Conservation (phyloP, 169 alveolate genomes). For the Neospora caninum region DNA sequence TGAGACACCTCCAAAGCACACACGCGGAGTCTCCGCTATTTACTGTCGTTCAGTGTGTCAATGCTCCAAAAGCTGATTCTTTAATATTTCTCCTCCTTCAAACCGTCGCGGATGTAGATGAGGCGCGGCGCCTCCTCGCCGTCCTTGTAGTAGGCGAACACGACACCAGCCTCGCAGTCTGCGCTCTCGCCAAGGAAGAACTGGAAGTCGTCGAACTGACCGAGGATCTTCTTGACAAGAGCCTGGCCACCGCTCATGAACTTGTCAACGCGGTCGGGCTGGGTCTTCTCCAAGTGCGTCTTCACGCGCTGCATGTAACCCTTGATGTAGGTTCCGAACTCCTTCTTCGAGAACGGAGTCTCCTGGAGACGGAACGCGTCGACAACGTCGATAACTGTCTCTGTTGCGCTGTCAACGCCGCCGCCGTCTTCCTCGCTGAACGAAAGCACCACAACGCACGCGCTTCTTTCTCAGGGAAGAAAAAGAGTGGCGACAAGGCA, state of each 20-base stretch:
- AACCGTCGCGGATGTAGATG: constrained; percentile 90
- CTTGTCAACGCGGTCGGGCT: constrained; percentile 90
- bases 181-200: constrained; percentile 92
- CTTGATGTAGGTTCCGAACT: constrained; percentile 89
- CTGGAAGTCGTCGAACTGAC: constrained; percentile 90
- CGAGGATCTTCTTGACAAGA: constrained; percentile 89
- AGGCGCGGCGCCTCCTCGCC: constrained; percentile 93
- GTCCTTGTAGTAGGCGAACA: constrained; percentile 92
- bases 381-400: constrained; percentile 90
- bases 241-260: constrained; percentile 89
- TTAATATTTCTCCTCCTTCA: constrained; percentile 90
- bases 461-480: neutral
- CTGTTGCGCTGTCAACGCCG: constrained; percentile 84
- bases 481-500: neutral
- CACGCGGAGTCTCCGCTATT: no score
- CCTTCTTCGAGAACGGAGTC: constrained; percentile 91
- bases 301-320: constrained; percentile 89
- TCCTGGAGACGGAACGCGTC: constrained; percentile 91
- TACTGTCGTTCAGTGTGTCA: no score
- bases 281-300: constrained; percentile 84
- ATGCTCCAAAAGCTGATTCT: no score
- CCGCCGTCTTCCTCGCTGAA: constrained; percentile 85
- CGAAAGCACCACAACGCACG: neutral
- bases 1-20: no score
- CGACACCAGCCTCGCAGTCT: constrained; percentile 90